Conservation (phyloP, 208 protist species). For the Leishmania braziliensis region DNA sequence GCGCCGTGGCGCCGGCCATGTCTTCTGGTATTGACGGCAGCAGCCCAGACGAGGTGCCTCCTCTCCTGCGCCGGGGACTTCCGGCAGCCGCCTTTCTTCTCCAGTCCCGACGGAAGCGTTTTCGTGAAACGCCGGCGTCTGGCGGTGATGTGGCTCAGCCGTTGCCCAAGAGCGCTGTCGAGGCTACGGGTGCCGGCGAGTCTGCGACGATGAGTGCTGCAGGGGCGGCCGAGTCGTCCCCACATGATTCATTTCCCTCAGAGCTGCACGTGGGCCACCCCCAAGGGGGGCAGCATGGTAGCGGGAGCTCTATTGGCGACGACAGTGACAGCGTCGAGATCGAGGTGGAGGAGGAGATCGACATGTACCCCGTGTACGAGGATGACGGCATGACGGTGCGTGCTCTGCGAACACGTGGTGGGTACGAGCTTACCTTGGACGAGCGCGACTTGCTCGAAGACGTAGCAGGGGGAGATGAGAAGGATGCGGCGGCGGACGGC, state of each 20-base stretch:
- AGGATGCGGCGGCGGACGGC: slow-evolving; percentile 29
- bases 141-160: not conserved
- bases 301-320: not conserved
- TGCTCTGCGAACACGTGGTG: slow-evolving; percentile 49
- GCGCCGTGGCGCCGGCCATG: not conserved
- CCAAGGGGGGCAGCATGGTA: not conserved
- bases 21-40: not conserved
- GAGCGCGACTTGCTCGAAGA: slow-evolving; percentile 56
- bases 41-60: slow-evolving; percentile 2
- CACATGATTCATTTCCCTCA: not conserved
- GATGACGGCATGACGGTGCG: slow-evolving; percentile 48
- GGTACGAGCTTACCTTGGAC: slow-evolving; percentile 73
- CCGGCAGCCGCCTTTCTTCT: slow-evolving; percentile 26
- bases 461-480: slow-evolving; percentile 11
- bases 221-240: not conserved
- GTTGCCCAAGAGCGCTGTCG: not conserved
- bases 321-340: slow-evolving; percentile 10
- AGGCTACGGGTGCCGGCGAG: not conserved
- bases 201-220: not conserved
- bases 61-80: slow-evolving; percentile 24
- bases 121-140: slow-evolving; percentile 7
- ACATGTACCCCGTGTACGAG: slow-evolving; percentile 45
- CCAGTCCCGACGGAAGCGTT: slow-evolving; percentile 31
- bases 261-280: not conserved
- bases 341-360: slow-evolving; percentile 21